A percentile compares a stretch with the other conserved stretches of the same genome.
phyloP scores from a whole-genome alignment of 2,329 filamentous ascomycete genomes.

The Talaromyces sp. region DNA sequence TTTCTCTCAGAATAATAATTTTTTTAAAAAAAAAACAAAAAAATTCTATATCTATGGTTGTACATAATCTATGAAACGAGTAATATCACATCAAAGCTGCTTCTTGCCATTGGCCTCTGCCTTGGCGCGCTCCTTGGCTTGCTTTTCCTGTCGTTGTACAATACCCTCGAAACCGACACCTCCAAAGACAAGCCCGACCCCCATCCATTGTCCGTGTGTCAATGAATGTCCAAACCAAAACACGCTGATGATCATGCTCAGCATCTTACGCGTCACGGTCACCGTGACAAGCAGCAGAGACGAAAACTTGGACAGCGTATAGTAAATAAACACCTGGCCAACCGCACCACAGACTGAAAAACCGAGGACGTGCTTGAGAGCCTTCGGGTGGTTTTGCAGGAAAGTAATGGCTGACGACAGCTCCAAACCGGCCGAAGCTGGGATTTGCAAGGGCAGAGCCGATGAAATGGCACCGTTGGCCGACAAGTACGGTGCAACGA shows the following conservation, averaged over 20 bases:
- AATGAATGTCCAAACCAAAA: constrained; percentile 89
- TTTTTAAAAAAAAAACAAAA: background rate
- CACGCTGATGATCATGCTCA: constrained; percentile 96
- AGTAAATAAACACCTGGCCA: constrained; percentile 96
- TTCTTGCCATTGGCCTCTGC: constrained; percentile 31
- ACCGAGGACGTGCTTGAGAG: constrained; percentile 81
- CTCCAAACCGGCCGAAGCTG: constrained; percentile 63
- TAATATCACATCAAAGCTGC: constrained; percentile 16
- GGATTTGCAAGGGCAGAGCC: constrained; percentile 60
- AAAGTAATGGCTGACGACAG: constrained; percentile 75
- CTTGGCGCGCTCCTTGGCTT: constrained; percentile 67
- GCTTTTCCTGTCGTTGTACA: constrained; percentile 78
- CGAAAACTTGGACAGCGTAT: constrained; percentile 88
- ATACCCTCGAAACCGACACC: constrained; percentile 87
- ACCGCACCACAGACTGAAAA: constrained; percentile 88
- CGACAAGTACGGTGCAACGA: constrained; percentile 69
- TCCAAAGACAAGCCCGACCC: constrained; percentile 88
- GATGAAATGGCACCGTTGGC: constrained; percentile 61
- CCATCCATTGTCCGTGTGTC: constrained; percentile 85
- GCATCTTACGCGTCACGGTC: constrained; percentile 97
- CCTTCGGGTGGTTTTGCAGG: constrained; percentile 70
- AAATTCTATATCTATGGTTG: background rate
- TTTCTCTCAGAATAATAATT: background rate
- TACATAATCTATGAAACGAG: background rate
- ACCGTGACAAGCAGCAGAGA: constrained; percentile 91